Evolutionary conservation across 805 yeast species (phyloP).

Genomic region (Monosporozyma siamensis): DNA sequence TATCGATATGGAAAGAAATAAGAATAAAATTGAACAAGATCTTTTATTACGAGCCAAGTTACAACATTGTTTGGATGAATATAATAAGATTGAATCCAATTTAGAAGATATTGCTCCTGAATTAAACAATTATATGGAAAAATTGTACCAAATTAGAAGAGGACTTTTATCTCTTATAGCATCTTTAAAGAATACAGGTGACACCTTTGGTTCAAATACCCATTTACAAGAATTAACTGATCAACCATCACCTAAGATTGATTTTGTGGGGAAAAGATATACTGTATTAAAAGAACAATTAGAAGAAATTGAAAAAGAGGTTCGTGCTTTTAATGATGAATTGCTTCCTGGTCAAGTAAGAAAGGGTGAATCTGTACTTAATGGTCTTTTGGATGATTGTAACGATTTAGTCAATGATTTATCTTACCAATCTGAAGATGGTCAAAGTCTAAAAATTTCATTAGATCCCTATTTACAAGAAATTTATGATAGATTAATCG

Average conservation of each 20-base stretch:
- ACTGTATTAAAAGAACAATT: conserved; percentile 32
- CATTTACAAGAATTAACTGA: conserved; percentile 7
- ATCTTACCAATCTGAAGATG: conserved; percentile 30
- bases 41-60: conserved; percentile 57
- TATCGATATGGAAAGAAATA: conserved; percentile 24
- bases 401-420: conserved; percentile 65
- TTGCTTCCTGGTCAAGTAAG: conserved; percentile 7
- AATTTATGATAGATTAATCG: conserved; percentile 53
- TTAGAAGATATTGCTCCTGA: conserved; percentile 45
- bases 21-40: conserved; percentile 48
- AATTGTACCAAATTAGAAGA: conserved; percentile 55
- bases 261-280: conserved; percentile 24
- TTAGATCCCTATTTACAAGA: conserved; percentile 45
- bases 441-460: conserved; percentile 20
- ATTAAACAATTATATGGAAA: conserved; percentile 44
- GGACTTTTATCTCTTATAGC: conserved; percentile 46
- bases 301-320: conserved; percentile 34
- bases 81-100: conserved; percentile 46
- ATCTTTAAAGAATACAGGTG: conserved; percentile 6
- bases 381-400: conserved; percentile 78
- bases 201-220: conserved; percentile 14
- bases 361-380: conserved; percentile 42
- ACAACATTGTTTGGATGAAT: conserved; percentile 50
- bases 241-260: conserved; percentile 6
- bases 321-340: conserved; percentile 45